phyloP scores from a whole-genome alignment of 1,139 yeast species.

The Hansenula sp. region DNA sequence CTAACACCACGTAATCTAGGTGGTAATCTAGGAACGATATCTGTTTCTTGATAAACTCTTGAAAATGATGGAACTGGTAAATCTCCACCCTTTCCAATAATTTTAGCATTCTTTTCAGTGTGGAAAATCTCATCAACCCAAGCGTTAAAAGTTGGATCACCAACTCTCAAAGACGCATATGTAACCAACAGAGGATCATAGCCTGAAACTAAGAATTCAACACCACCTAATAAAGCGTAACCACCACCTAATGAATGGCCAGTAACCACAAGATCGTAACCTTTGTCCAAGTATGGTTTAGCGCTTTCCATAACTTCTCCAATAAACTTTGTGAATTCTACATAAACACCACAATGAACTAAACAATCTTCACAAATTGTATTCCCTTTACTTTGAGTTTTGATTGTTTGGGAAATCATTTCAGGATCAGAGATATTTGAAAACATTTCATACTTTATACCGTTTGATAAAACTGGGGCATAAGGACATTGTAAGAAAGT shows the following conservation, averaged over 20 bases:
- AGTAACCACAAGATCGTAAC: conserved; percentile 45
- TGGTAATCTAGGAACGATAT: conserved; percentile 55
- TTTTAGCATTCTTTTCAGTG: conserved; percentile 25
- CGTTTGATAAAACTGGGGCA: conserved; percentile 12
- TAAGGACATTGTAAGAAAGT: conserved; percentile 21
- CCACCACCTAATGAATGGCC: conserved; percentile 82
- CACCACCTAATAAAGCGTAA: conserved; percentile 53
- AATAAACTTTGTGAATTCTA: conserved; percentile 36
- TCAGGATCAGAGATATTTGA: background rate
- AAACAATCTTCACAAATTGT: conserved; percentile 43
- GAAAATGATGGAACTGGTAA: conserved; percentile 29
- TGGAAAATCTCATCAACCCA: conserved; percentile 50
- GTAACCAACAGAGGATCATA: conserved; percentile 49
- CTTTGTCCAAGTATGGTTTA: conserved; percentile 30
- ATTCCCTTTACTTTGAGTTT: conserved; percentile 14
- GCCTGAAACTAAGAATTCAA: conserved; percentile 52
- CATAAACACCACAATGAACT: conserved; percentile 55
- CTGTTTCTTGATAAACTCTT: conserved; percentile 53
- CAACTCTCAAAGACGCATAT: conserved; percentile 61
- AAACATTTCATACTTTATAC: conserved; percentile 2
- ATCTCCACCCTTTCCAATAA: conserved; percentile 27
- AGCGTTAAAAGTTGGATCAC: conserved; percentile 44
- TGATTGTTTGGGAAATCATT: background rate
- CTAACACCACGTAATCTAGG: conserved; percentile 29
- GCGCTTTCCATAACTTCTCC: conserved; percentile 31